Evolutionary conservation across 140 eudicot genomes (phyloP), one percentile per base, ranked within the genome.

Genomic region (Anethum foeniculum): DNA sequence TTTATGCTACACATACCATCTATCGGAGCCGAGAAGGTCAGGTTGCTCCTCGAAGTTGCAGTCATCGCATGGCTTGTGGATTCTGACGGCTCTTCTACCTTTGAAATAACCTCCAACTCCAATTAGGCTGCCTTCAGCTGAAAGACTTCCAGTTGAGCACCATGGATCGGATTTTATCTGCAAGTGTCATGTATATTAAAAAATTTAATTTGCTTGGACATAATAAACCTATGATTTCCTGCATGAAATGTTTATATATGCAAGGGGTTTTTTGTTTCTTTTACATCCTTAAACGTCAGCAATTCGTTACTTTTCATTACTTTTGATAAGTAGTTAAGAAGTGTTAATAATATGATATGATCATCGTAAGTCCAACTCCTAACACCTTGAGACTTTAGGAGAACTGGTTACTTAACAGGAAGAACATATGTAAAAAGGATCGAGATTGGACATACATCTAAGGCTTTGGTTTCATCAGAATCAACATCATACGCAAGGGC

Each of bases 401-500:
- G 54, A 14, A 48, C 19, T 13, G 4, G 16, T 48, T 12, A 48
- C 5, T 14, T 48, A 48, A 48, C 19, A 48, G 46, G 64, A 54
- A 54, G 25, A 54, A 56, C n/a, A n/a, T 25, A 8, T n/a, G 21
- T 19, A 18, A 18, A 41, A n/a, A 27, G 15, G 44, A 14, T 71
- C n/a, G 18, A 7, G 48, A 16, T 34, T 41, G 72, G 15, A 75
- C 36, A 39, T 73, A 94, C 98, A 81, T 86, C 87, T 27, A 92
- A 77, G 47, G 90, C 74, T 52, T 93, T 84, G 77, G 89, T 78
- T 0, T 83, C 60, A 47, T 83, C 90, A 1, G 89, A 88, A 54
- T 84, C 90, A 15, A 81, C 71, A 54, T 94, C 96, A 48, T 90
- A 92, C 34, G 88, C 90, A 67, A 94, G 84, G 28, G 90, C 96